Base-by-base conservation (phyloP, 768 basidiomycete species). In the Amanita rimosa region DNA sequence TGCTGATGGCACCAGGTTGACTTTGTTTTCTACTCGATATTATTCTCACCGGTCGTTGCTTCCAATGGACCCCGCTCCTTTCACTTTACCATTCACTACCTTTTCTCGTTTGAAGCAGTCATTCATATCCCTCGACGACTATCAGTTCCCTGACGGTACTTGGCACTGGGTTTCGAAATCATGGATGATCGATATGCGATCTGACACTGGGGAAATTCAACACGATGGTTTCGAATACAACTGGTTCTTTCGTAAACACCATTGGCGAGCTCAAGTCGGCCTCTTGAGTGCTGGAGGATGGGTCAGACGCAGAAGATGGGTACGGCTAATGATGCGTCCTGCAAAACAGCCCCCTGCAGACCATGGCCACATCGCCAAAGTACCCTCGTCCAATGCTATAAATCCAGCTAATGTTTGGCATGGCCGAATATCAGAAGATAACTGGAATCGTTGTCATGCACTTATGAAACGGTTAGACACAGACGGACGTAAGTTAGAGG, bases 141-240 rank as follows among this genome's bases (percentile, higher is more conserved):
- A 83, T 56, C 83, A 83, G 7, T 72, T 90, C 21, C 87, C 87
- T 2, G 84, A 89, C 54, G 86, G 85, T 19, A 75, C 72, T 17
- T 91, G 88, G 88, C 73, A 66, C 45, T 91, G 87, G 87, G 78
- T 88, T 1, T 86, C 84, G 36, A 75, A 75, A 37, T 64, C 74
- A 6, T 91, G 87, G 87, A 85, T 90, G 84, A 78, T 90, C 50
- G 88, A 91, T 66, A 90, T 91, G 87, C 83, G 83, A 36, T 76
- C 79, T 24, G 79, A 85, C 55, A 67, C 68, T 19, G 84, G 85
- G 44, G 75, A 83, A 56, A 82, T 88, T 2, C 84, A 88, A 55
- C 75, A 83, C 54, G 86, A 89, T 55, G 87, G 87, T 45, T 91
- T 88, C 56, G 85, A 91, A 62, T 91, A 90, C 64, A 90, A 88